Base-by-base conservation (phyloP, 2,329 filamentous ascomycete species). In the Mariannaea sp. region DNA sequence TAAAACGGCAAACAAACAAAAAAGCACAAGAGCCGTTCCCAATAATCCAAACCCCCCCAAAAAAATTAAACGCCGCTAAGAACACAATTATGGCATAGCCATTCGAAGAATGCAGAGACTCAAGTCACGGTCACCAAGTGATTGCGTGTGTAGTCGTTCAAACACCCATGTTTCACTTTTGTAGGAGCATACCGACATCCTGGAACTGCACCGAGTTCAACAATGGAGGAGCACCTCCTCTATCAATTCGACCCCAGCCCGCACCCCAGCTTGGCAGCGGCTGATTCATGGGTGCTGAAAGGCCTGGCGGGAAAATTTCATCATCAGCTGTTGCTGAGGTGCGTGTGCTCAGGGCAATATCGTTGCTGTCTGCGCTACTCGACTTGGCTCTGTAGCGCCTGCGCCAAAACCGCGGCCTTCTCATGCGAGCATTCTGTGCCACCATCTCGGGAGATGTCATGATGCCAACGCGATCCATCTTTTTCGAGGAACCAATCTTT, bases 401-500 rank as follows among this genome's bases (percentile, higher is more conserved):
- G 44, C 66, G 60, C 71, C 70, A 73, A 40, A 71, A 64, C 2
- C 62, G 66, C 3, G 58, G 33, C 32, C 59, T 64, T 16, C 64
- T 61, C 17, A 65, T 53, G 4, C 62, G 55, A 2, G 55, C 47
- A 13, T 58, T 61, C 26, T 68, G 60, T n/a, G 60, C 57, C 59
- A 70, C 38, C 58, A 74, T 49, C 40, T 77, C 73, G 1, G 76
- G 75, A 3, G 71, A 75, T 1, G 73, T 73, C 74, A 77, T 77
- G 57, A 77, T 78, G 9, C 73, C 75, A 16, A 72, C 58, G 9
- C 70, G 70, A 7, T 69, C 65, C 5, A 65, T 61, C 26, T 70
- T 69, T 64, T 10, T 65, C 62, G 69, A 67, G 0, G 57, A 58
- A 7, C 59, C 61, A 24, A 55, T 50, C 47, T 63, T 63, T 5